These are phyloP conservation scores for Colletotrichum filicis DNA, from an alignment of 2,329 filamentous ascomycete species.

Conservation along the genomic window DNA sequence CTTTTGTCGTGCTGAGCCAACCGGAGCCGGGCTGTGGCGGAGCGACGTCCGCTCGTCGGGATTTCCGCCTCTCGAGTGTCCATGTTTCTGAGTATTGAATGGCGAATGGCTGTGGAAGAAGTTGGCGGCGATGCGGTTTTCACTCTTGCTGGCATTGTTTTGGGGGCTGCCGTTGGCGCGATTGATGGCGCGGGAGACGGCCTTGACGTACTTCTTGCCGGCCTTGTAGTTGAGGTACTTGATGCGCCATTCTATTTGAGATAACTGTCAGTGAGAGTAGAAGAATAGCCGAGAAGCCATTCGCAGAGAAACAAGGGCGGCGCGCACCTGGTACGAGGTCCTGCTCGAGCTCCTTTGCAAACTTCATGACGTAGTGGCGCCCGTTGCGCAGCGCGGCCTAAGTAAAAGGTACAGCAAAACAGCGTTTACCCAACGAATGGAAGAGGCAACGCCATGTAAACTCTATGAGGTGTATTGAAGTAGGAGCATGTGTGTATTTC, in stretches of 20 bases:
- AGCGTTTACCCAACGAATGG: not conserved
- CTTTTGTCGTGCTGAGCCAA: conserved; percentile 37
- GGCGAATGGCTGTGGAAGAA: conserved; percentile 20
- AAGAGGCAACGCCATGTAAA: conserved; percentile 24
- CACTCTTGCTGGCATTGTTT: conserved; percentile 3
- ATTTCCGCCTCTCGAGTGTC: conserved; percentile 8
- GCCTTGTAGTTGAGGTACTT: conserved; percentile 97
- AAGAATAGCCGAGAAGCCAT: not conserved
- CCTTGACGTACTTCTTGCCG: conserved; percentile 94
- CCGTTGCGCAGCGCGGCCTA: conserved; percentile 4
- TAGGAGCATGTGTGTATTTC: not conserved
- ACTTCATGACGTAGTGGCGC: conserved; percentile 64
- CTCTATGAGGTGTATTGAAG: not conserved
- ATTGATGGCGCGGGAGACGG: conserved; percentile 78
- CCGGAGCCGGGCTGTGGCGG: conserved; percentile 41
- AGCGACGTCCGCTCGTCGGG: conserved; percentile 38
- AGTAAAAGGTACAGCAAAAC: not conserved
- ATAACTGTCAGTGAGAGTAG: not conserved
- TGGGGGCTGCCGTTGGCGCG: conserved; percentile 50
- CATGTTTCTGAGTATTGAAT: conserved; percentile 8
- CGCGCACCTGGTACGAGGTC: conserved; percentile 82
- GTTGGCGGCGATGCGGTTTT: conserved; percentile 11
- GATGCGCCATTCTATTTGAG: conserved; percentile 79
- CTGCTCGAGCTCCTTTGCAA: conserved; percentile 83
- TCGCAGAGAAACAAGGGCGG: conserved; percentile 1